Conservation (phyloP, 2,329 filamentous ascomycete genomes). For the Tetracladium maxilliforme region DNA sequence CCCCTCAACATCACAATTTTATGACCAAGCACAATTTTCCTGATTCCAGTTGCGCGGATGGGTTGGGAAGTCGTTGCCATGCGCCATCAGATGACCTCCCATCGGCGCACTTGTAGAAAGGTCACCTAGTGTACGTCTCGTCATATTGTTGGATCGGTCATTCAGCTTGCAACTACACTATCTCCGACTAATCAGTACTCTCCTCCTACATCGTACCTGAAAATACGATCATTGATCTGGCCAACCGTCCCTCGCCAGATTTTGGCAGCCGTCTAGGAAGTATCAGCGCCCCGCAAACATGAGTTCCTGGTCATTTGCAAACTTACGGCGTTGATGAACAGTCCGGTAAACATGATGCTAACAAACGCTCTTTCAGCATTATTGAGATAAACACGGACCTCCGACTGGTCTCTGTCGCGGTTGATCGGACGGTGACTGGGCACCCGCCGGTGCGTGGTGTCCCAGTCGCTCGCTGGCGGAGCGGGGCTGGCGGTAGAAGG, state of each 20-base stretch:
- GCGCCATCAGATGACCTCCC: too few relatives aligned
- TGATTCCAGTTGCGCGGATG: too few relatives aligned
- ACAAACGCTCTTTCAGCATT: conserved; percentile 29
- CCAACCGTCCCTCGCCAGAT: conserved; percentile 35
- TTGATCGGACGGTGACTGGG: conserved; percentile 30
- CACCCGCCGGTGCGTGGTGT: conserved; percentile 27
- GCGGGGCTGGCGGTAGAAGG: conserved; percentile 6
- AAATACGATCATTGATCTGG: conserved; percentile 28
- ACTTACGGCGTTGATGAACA: conserved; percentile 26
- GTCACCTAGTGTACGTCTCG: too few relatives aligned
- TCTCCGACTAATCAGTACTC: conserved; percentile 31
- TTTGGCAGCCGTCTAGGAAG: conserved; percentile 19
- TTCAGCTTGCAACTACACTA: too few relatives aligned
- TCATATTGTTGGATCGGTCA: not conserved
- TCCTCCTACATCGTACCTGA: conserved; percentile 36
- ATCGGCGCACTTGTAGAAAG: too few relatives aligned
- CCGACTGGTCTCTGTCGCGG: conserved; percentile 20
- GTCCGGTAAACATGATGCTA: conserved; percentile 31
- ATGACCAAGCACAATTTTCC: too few relatives aligned
- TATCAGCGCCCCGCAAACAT: conserved; percentile 3
- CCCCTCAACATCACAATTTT: conserved; percentile 1
- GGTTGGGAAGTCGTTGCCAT: too few relatives aligned
- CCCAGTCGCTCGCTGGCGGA: conserved; percentile 28
- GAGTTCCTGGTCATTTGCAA: conserved; percentile 1
- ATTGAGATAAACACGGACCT: conserved; percentile 27